A percentile compares a stretch with the other conserved stretches of the same genome.
Evolutionary conservation across 371 early-diverging fungal genomes (phyloP).

Genomic region (Synchytrium microbalum): DNA sequence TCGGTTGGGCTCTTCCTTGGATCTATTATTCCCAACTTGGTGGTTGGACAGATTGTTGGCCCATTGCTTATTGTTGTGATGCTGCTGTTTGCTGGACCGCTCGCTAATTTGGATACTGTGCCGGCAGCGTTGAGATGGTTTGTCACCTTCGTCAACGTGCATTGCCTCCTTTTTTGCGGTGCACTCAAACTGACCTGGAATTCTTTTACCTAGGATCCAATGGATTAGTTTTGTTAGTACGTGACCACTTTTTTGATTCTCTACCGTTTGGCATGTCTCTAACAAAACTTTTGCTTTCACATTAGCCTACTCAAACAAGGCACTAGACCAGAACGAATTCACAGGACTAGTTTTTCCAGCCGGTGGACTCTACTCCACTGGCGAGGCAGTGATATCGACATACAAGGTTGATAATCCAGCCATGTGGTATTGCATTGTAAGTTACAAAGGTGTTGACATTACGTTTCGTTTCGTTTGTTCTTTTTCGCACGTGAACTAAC

Average conservation of each 20-base stretch:
- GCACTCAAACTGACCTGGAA: too few species aligned
- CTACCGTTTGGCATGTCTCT: too few species aligned
- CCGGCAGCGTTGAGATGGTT: conserved; percentile 38
- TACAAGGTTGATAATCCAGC: conserved; percentile 9
- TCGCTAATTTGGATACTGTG: conserved; percentile 34
- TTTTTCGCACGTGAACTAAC: too few species aligned
- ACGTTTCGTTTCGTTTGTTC: too few species aligned
- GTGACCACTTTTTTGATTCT: too few species aligned
- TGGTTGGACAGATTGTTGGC: conserved; percentile 40
- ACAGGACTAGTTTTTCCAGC: conserved; percentile 16
- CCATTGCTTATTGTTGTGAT: conserved; percentile 38
- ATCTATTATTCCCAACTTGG: conserved; percentile 28
- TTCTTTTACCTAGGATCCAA: too few species aligned
- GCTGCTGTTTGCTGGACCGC: conserved; percentile 40
- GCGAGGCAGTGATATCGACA: conserved; percentile 16
- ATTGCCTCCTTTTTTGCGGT: too few species aligned
- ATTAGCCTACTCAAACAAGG: conserved; percentile 30
- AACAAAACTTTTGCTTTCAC: too few species aligned
- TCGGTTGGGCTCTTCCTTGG: conserved; percentile 38
- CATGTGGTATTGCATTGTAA: conserved; percentile 11
- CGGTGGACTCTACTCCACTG: conserved; percentile 12
- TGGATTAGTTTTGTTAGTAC: too few species aligned
- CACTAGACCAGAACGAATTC: conserved; percentile 29
- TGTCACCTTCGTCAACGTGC: too few species aligned
- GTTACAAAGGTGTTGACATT: conserved; percentile 8